Conservation (phyloP, 139 green algal genomes). For the Coelastrella sp. region DNA sequence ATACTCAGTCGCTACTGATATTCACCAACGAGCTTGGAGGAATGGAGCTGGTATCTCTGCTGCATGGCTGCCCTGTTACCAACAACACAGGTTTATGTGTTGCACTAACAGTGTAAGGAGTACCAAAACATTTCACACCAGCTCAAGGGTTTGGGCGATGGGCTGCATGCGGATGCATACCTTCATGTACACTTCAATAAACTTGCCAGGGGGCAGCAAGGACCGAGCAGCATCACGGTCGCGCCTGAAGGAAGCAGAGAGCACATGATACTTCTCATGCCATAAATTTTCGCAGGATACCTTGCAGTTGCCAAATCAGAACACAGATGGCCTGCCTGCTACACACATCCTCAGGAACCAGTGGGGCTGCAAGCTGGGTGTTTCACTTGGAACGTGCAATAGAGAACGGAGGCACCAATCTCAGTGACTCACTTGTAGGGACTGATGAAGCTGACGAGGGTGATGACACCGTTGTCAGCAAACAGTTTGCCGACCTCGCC, state of each 20-base stretch:
- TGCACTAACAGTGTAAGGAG: background rate
- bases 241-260: background rate
- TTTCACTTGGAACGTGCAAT: too few species aligned
- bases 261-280: too few species aligned
- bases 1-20: too few species aligned
- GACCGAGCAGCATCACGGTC: constrained; percentile 80
- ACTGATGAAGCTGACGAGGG: constrained; percentile 94
- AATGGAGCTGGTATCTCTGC: too few species aligned
- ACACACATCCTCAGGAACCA: too few species aligned
- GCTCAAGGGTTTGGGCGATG: background rate
- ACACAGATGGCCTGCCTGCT: too few species aligned
- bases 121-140: constrained; percentile 50
- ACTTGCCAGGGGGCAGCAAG: constrained; percentile 72
- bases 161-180: constrained; percentile 67
- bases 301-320: too few species aligned
- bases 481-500: constrained; percentile 96
- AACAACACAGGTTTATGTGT: background rate
- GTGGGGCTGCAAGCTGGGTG: too few species aligned
- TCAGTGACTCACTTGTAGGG: constrained; percentile 74
- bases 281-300: too few species aligned
- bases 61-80: too few species aligned
- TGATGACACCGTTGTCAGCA: constrained; percentile 89
- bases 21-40: too few species aligned
- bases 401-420: background rate
- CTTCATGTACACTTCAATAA: constrained; percentile 95